Evolutionary conservation across 345 rosid genomes (phyloP).

Genomic region (Triadica sebifera): DNA sequence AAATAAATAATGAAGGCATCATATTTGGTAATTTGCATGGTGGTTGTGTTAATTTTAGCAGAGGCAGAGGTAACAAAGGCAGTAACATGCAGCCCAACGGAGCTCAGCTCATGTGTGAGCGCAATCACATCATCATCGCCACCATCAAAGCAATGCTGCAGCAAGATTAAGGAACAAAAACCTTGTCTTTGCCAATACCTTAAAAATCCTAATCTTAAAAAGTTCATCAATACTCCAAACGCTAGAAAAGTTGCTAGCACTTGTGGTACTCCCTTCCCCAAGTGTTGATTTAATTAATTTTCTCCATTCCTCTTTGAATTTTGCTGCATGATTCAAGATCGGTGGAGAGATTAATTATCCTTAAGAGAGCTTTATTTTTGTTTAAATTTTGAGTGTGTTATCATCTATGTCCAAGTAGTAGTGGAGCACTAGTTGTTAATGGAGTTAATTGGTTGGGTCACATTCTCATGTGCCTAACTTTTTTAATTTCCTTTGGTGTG

Average conservation of each 20-base stretch:
- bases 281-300: constrained; percentile 42
- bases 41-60: constrained; percentile 45
- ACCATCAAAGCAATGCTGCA: constrained; percentile 69
- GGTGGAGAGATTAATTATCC: background rate
- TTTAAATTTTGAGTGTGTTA: constrained; percentile 16
- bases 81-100: constrained; percentile 69
- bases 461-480: constrained; percentile 26
- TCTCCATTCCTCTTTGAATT: constrained; percentile 12
- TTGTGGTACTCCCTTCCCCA: constrained; percentile 86
- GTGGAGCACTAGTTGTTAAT: constrained; percentile 18
- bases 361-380: constrained; percentile 8
- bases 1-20: constrained; percentile 44
- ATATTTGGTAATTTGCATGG: constrained; percentile 33
- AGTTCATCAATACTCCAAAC: constrained; percentile 72
- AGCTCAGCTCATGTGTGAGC: constrained; percentile 76
- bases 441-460: constrained; percentile 25
- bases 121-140: constrained; percentile 72
- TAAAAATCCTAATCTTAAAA: constrained; percentile 64
- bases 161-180: constrained; percentile 73
- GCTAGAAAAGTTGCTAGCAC: constrained; percentile 83
- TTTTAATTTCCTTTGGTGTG: constrained; percentile 16
- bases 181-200: constrained; percentile 92
- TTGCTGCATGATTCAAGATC: background rate
- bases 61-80: constrained; percentile 49
- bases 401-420: background rate